phyloP scores from a whole-genome alignment of 306 rosid genomes.

The Citrullus amarus region DNA sequence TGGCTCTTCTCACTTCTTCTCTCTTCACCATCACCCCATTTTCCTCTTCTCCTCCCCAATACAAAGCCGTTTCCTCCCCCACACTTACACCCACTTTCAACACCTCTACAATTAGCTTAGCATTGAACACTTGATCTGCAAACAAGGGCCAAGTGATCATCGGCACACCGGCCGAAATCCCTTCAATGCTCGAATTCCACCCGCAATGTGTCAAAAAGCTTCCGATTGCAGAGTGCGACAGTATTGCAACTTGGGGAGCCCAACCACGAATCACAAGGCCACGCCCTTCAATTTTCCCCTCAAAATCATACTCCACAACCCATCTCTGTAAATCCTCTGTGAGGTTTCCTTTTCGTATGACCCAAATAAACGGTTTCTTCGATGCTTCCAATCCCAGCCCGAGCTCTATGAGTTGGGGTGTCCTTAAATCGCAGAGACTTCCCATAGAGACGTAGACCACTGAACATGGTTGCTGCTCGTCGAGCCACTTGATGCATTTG shows the following conservation, averaged over 20 bases:
- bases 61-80: constrained; percentile 23
- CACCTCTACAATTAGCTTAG: constrained; percentile 27
- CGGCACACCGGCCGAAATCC: constrained; percentile 36
- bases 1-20: constrained; percentile 23
- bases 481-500: constrained; percentile 32
- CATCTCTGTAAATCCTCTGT: constrained; percentile 19
- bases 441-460: constrained; percentile 48
- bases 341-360: neutral
- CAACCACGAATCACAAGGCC: constrained; percentile 13
- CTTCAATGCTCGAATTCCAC: constrained; percentile 58
- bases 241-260: constrained; percentile 20
- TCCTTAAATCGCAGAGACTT: constrained; percentile 12
- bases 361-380: constrained; percentile 26
- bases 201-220: constrained; percentile 62
- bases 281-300: constrained; percentile 6
- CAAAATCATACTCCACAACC: constrained; percentile 2
- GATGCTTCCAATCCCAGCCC: constrained; percentile 21
- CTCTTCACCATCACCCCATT: constrained; percentile 30
- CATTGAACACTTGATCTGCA: constrained; percentile 38
- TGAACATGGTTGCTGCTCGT: constrained; percentile 13
- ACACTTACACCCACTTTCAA: constrained; percentile 25
- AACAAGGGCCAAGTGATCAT: constrained; percentile 56
- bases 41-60: constrained; percentile 32
- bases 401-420: constrained; percentile 18
- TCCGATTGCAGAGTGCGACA: constrained; percentile 31